Evolutionary conservation across 768 basidiomycete species (phyloP).

Genomic region (Suillus brevipes): DNA sequence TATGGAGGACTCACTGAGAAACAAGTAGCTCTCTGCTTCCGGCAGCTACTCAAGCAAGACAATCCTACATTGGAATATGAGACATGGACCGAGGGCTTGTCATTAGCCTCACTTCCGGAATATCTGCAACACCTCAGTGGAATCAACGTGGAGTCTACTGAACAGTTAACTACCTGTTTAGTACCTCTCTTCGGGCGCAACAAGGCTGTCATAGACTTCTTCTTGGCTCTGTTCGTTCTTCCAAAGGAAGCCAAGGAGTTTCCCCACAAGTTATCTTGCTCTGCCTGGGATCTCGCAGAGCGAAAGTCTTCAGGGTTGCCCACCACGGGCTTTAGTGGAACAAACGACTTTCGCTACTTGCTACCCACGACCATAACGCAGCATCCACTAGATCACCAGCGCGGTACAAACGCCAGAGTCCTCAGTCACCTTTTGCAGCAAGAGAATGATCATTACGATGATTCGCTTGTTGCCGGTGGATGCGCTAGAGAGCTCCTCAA

Average conservation of each 20-base stretch:
- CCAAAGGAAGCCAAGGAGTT: conserved; percentile 53
- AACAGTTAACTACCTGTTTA: conserved; percentile 30
- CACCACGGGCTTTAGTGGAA: conserved; percentile 57
- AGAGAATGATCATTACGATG: conserved; percentile 42
- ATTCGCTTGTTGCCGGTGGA: conserved; percentile 17
- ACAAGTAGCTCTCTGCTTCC: conserved; percentile 40
- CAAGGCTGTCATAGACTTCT: conserved; percentile 46
- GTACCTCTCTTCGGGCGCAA: conserved; percentile 40
- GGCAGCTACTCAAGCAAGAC: conserved; percentile 39
- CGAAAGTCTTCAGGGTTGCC: conserved; percentile 25
- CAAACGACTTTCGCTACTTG: conserved; percentile 46
- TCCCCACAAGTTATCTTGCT: conserved; percentile 46
- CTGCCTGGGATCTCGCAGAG: conserved; percentile 54
- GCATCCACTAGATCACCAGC: conserved; percentile 37
- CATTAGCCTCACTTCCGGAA: conserved; percentile 25
- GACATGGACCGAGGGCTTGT: conserved; percentile 33
- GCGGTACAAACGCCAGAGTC: conserved; percentile 45
- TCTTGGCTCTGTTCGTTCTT: conserved; percentile 46
- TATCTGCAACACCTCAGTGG: conserved; percentile 35
- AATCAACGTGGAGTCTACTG: conserved; percentile 43
- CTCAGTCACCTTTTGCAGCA: conserved; percentile 19
- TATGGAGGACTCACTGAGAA: conserved; percentile 43
- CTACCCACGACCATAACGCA: conserved; percentile 21
- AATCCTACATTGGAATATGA: conserved; percentile 44
- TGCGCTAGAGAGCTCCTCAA: conserved; percentile 28